A percentile compares a stretch with the other conserved stretches of the same genome.
Conservation (phyloP, 1,284 basidiomycete genomes). For the Cutaneotrichosporon sp. region DNA sequence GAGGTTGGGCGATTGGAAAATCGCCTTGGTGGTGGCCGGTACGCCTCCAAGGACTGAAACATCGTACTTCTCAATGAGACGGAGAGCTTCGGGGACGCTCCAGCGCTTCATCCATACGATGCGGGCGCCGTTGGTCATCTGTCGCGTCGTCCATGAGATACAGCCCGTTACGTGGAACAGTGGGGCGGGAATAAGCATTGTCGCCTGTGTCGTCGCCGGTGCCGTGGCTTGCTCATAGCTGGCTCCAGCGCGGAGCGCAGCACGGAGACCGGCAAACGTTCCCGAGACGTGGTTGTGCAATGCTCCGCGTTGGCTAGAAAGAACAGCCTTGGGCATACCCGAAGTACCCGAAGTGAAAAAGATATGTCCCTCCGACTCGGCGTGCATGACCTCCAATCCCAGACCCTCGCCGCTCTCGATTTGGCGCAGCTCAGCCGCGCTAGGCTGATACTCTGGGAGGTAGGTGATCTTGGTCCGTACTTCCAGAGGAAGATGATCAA, state of each 20-base stretch:
- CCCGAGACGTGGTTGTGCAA: slow-evolving; percentile 15
- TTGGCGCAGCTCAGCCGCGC: background rate
- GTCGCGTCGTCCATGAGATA: slow-evolving; percentile 40
- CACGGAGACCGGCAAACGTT: slow-evolving; percentile 21
- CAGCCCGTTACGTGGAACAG: slow-evolving; percentile 51
- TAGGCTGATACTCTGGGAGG: slow-evolving; percentile 8
- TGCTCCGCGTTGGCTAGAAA: slow-evolving; percentile 20
- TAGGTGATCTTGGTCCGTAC: background rate
- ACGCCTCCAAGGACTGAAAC: slow-evolving; percentile 44
- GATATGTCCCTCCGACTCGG: slow-evolving; percentile 46
- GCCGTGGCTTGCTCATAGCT: slow-evolving; percentile 18
- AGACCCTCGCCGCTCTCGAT: slow-evolving; percentile 11
- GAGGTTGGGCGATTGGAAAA: slow-evolving; percentile 39
- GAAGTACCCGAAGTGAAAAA: slow-evolving; percentile 41
- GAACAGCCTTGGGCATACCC: slow-evolving; percentile 23
- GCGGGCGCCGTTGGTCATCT: slow-evolving; percentile 30
- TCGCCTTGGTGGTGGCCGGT: slow-evolving; percentile 38
- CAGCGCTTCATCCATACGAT: slow-evolving; percentile 44
- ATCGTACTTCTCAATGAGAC: slow-evolving; percentile 33
- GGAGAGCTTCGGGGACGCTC: slow-evolving; percentile 37
- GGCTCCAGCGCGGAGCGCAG: slow-evolving; percentile 37
- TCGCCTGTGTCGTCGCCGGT: background rate
- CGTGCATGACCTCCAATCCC: slow-evolving; percentile 19
- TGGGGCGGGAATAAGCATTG: slow-evolving; percentile 41
- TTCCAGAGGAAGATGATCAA: background rate